Percentiles rank a stretch among this genome's conserved stretches.
These are phyloP conservation scores for Candida nanaspora DNA, from an alignment of 805 yeast species.

Conservation along the genomic window DNA sequence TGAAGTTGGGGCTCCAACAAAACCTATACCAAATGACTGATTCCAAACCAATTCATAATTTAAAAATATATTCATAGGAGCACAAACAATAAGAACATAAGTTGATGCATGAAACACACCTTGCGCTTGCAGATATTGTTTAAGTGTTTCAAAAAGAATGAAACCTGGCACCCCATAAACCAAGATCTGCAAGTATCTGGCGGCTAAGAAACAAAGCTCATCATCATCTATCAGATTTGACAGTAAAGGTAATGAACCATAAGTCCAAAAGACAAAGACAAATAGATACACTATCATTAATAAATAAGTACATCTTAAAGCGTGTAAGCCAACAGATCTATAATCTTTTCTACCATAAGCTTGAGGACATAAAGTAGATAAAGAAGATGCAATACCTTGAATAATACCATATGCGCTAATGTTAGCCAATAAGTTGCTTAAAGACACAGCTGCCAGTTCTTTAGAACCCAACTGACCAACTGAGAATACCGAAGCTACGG, in stretches of 20 bases:
- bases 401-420: constrained; percentile 69
- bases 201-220: constrained; percentile 44
- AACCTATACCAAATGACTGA: constrained; percentile 46
- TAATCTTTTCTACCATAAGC: constrained; percentile 65
- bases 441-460: constrained; percentile 69
- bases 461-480: constrained; percentile 68
- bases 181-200: constrained; percentile 47
- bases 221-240: constrained; percentile 29
- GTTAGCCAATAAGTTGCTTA: constrained; percentile 74
- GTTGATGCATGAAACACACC: constrained; percentile 78
- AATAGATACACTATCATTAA: constrained; percentile 45
- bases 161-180: constrained; percentile 69
- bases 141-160: constrained; percentile 57
- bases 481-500: constrained; percentile 71
- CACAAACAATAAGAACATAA: constrained; percentile 59
- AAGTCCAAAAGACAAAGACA: constrained; percentile 54
- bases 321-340: constrained; percentile 59
- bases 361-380: constrained; percentile 74
- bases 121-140: constrained; percentile 69
- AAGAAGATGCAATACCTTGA: constrained; percentile 72
- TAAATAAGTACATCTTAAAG: constrained; percentile 59
- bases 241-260: constrained; percentile 45
- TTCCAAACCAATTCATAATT: constrained; percentile 71
- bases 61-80: constrained; percentile 63
- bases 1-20: constrained; percentile 70